Evolutionary conservation across 108 stramenopile species (phyloP).

Genomic region (Nitzschia putrida): DNA sequence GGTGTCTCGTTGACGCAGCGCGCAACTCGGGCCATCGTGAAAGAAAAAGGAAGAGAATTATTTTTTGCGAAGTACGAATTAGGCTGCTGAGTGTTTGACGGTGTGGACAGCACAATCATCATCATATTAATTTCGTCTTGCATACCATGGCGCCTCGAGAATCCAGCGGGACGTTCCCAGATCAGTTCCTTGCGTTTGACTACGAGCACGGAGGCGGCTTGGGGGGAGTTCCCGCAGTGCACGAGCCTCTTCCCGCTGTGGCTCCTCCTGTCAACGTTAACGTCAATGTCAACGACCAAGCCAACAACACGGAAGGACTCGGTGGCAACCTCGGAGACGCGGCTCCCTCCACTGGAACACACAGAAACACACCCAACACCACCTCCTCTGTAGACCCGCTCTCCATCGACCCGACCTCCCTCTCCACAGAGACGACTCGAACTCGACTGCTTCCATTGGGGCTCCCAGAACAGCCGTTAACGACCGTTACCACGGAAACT

Average conservation of each 20-base stretch:
- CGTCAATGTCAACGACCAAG: constrained; percentile 1
- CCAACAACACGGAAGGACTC: background rate
- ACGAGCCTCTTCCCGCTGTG: constrained; percentile 41
- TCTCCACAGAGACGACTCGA: background rate
- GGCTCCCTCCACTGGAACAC: background rate
- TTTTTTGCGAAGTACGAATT: constrained; percentile 20
- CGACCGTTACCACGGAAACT: constrained; percentile 12
- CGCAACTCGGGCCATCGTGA: background rate
- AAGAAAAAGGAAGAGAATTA: background rate
- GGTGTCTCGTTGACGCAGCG: constrained; percentile 7
- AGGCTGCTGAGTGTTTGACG: background rate
- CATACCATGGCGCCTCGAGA: constrained; percentile 76
- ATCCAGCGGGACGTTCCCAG: constrained; percentile 74
- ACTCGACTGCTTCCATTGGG: constrained; percentile 13
- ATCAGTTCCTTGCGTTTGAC: constrained; percentile 70
- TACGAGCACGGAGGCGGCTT: constrained; percentile 49
- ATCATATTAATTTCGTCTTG: background rate
- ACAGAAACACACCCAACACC: background rate
- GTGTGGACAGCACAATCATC: too few species aligned
- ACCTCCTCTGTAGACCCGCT: constrained; percentile 55
- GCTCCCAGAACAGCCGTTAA: background rate
- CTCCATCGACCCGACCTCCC: constrained; percentile 64
- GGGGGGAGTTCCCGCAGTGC: constrained; percentile 38
- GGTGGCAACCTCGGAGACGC: background rate
- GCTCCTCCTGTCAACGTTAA: constrained; percentile 15